Base-by-base conservation (phyloP, 1,284 basidiomycete genomes). In the Ustilago xerochloae region DNA sequence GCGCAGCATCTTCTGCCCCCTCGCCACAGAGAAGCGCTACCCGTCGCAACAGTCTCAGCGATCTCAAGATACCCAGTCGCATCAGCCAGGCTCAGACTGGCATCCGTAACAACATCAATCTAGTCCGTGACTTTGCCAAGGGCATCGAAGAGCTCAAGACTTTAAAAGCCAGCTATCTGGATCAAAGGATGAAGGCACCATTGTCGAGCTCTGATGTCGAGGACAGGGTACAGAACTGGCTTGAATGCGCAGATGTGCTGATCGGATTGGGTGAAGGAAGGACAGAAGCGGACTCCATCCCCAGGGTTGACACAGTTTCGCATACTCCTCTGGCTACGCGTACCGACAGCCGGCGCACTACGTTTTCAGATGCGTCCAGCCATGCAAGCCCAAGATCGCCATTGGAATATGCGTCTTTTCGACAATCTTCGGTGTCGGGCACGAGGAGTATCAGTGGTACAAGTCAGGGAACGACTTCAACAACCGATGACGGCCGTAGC, bases 181-280 rank as follows among this genome's bases (percentile, higher is more conserved):
- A 60, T 13, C 61, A 47, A 24, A 63, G 39, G 60, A 41, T 49
- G 45, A 53, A n/a, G 6, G 28, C 51, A 6, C 33, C 48, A 5
- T 30, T 49, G 16, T 4, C 29, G 0, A 51, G 24, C 12, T 36
- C 52, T 6, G 50, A 58, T 5, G 57, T 43, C 4, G 54, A 56
- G 3, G 62, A 55, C 2, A 49, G 47, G 16, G 51, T 63, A 13
- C 53, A 52, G 29, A 75, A 68, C 10, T 80, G 78, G 78, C 65
- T 78, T 22, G 78, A 80, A 15, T 78, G 75, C 26, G 78, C 78
- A 15, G 78, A 80, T 16, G 78, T 80, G 12, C 64, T 80, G 16
- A 73, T 80, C 18, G 76, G 73, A 0, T 51, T 80, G 0, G 78
- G 73, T 2, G 63, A 80, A 26, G 78, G 78, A 6, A 56, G 70